Base-by-base conservation (phyloP, 768 basidiomycete species). In the Panaeolus papilionaceus region DNA sequence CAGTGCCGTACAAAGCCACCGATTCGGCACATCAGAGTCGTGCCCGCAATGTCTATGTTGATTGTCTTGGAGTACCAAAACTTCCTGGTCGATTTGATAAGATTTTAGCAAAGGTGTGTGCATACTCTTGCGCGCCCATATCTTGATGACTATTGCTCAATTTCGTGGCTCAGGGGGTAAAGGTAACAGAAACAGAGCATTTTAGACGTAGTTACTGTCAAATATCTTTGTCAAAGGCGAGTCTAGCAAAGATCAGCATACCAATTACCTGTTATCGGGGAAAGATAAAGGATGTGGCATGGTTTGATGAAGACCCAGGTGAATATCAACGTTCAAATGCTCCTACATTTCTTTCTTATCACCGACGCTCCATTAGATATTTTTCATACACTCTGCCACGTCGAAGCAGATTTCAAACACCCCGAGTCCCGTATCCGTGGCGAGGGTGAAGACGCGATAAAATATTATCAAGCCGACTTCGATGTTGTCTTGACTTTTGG, bases 401-500 rank as follows among this genome's bases (percentile, higher is more conserved):
- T 73, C 6, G 28, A 40, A 23, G 69, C 63, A 2, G 66, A 69
- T 61, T 23, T 23, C 23, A 23, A 23, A 23, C 23, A 23, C 23
- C 23, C 23, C 23, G 23, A 23, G 23, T 23, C 23, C 23, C 23
- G 26, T 66, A 11, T 66, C 66, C 6, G 7, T 9, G 14, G 2
- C 44, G 18, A 16, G 1, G 49, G 20, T 16, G 8, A 42, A 0
- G 42, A 11, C 12, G 62, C 23, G 16, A 49, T 49, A 26, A 45
- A 62, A 14, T 78, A 74, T 42, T 81, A 75, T 63, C 44, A 63
- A 38, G 64, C 79, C 20, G 37, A 73, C 2, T 80, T 69, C 61
- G 77, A 80, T 18, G 71, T 86, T 0, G 71, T 85, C 18, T 66
- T 87, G n/a, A 72, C 80, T 2, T 83, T 87, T 65, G 86, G 85